Base-by-base conservation (phyloP, 192 early-diverging fungal genomes). In the Cetraspora pellucida region DNA sequence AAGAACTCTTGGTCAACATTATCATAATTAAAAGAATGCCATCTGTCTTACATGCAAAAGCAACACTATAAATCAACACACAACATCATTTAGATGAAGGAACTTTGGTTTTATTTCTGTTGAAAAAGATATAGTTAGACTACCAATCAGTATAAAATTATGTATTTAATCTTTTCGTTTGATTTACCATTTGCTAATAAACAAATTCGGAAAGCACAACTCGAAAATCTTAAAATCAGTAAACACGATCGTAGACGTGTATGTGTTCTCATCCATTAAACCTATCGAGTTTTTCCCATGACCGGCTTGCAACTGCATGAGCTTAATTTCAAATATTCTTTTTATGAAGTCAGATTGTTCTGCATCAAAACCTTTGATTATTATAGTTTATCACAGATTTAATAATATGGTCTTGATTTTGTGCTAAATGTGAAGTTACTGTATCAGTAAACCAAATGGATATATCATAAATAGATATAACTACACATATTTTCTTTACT, bases 11-110 rank as follows among this genome's bases (percentile, higher is more conserved):
- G 27, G 16, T 50, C 25, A 28, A 3, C 16, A 19, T 30, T 27
- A 50, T 70, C 46, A 70, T 70, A 70, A 70, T 70, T 70, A 70
- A 70, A 50, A 70, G 67, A 17, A 70, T 70, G 0, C 67, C 67
- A 70, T 70, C 46, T 28, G 67, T 46, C 67, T 70, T 70, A 17
- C 46, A 17, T 70, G 67, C 67, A 16, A 5, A 70, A 28, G 59
- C 59, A 50, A 21, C 49, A 28, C 59, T 0, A 1, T 47, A 70
- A 19, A 70, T 13, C 46, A 70, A 50, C 50, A 50, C 17, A 37
- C 25, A 31, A 10, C 63, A 0, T 7, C 63, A 65, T 65, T 65
- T 65, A 65, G 37, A 65, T 43, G 63, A 45, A 43, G 63, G 31
- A 65, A 65, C 63, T 9, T 65, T 31, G 8, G 43, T 65, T 16